Base-by-base conservation (phyloP, 371 early-diverging fungal species). In the Cokeromyces recurvatus region DNA sequence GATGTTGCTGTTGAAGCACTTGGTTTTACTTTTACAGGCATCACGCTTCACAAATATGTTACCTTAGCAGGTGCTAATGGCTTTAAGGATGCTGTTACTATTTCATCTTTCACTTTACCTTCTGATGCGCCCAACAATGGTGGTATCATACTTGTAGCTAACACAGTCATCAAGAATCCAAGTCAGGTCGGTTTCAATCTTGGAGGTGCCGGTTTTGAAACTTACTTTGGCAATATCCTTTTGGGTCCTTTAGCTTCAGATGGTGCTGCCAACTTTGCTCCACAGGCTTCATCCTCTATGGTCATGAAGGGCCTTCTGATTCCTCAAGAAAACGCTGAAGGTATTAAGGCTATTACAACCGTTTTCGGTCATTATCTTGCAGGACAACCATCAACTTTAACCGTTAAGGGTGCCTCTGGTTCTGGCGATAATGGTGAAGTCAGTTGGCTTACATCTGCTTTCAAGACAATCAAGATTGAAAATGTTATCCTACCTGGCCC, bases 161-260 rank as follows among this genome's bases (percentile, higher is more conserved):
- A 64, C 6, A 76, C 81, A 10, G 54, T 66, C 8, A 71, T 82
- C 43, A 62, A 59, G 39, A 69, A 69, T 53, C 83, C 83, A 12
- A 70, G 72, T 46, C 79, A 77, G 53, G 66, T 82, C 34, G 82
- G 82, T 44, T 76, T 82, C 57, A 42, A 57, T 11, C 51, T 74
- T 20, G 45, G 43, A n/a, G 63, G 64, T 48, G 71, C 49, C 35
- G 43, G 41, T 2, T 70, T 74, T 40, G 51, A 59, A 19, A 47
- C 61, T 8, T 61, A 50, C 45, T 74, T 57, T 31, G 38, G 46
- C 4, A 45, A 62, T 43, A 38, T 68, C 10, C 16, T 45, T 16
- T 22, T 73, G 27, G 77, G 69, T 31, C 68, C 71, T 16, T 51
- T 73, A 36, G 59, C 58, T 16, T 56, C 68, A 4, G 47, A 61